Base-by-base conservation (phyloP, 208 protist species). In the Acanthamoeba lenticulata region DNA sequence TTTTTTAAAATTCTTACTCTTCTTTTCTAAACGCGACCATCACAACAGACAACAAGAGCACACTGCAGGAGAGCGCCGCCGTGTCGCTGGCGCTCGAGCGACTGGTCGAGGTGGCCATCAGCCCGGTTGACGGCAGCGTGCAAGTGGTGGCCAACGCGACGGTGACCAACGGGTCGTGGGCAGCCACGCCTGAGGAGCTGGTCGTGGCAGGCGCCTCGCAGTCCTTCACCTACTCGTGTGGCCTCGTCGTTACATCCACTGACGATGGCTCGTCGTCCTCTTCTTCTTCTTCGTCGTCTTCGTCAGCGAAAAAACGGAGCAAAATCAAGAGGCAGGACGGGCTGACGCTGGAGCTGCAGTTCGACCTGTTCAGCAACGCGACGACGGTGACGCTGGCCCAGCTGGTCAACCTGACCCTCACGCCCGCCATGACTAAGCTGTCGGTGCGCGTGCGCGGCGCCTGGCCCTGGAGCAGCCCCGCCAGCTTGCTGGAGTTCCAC, bases 281-380 rank as follows among this genome's bases (percentile, higher is more conserved):
- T n/a, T n/a, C 52, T 60, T 60, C 52, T 60, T 60, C 52, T 60
- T 60, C 52, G 52, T 60, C 65, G 9, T 74, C 27, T 11, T 74
- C 65, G 7, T 9, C 65, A 36, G 60, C 60, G 45, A 52, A 24
- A 24, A 9, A 60, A 60, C 52, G 17, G 11, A 38, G 29, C 65
- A 74, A 42, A 6, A 19, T 6, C 2, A 11, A 42, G n/a, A 38
- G 7, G n/a, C 1, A 42, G 65, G 32, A 74, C 32, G 29, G 1
- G 65, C n/a, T 74, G 65, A 74, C 65, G 32, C 29, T 74, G 65
- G 65, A 74, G 65, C 29, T 74, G 65, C 65, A 74, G 65, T 74
- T 74, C 65, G 65, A 74, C 36, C 65, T 74, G 65, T 74, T 74
- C 65, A 27, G 38, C 65, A 74, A 74, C 65, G 29, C 65, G 1